phyloP scores from a whole-genome alignment of 495 filamentous ascomycete species.

The Annulohypoxylon maeteangense region DNA sequence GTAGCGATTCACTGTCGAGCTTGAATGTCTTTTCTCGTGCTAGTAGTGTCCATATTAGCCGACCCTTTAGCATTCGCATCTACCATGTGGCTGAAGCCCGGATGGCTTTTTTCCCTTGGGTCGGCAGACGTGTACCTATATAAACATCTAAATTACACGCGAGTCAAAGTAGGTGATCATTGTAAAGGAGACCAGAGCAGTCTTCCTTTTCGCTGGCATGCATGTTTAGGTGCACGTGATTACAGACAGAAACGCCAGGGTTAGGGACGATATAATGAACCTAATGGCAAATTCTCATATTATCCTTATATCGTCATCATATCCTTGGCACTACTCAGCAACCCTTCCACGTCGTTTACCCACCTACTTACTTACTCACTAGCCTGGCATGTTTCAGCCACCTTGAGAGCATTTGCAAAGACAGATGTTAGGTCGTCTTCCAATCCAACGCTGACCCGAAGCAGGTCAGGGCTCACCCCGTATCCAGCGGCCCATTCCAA shows the following conservation, averaged over 20 bases:
- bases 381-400: constrained; percentile 48
- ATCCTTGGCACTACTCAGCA: not conserved
- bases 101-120: not conserved
- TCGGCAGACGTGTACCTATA: not conserved
- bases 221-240: not conserved
- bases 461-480: constrained; percentile 78
- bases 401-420: constrained; percentile 62
- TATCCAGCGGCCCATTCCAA: constrained; percentile 87
- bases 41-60: not conserved
- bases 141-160: not conserved
- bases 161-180: not conserved
- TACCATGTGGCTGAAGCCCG: not conserved
- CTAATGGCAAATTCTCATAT: not conserved
- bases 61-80: not conserved
- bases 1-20: not conserved
- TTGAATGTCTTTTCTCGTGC: not conserved
- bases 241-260: not conserved
- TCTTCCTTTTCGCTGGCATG: not conserved
- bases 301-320: not conserved
- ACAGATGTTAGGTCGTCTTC: constrained; percentile 73
- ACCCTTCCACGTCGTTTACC: not conserved
- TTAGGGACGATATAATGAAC: not conserved
- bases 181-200: not conserved
- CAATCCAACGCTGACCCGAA: constrained; percentile 90
- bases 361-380: constrained; percentile 21